phyloP scores from a whole-genome alignment of 768 basidiomycete species.

The Kwoniella dendrophila region DNA sequence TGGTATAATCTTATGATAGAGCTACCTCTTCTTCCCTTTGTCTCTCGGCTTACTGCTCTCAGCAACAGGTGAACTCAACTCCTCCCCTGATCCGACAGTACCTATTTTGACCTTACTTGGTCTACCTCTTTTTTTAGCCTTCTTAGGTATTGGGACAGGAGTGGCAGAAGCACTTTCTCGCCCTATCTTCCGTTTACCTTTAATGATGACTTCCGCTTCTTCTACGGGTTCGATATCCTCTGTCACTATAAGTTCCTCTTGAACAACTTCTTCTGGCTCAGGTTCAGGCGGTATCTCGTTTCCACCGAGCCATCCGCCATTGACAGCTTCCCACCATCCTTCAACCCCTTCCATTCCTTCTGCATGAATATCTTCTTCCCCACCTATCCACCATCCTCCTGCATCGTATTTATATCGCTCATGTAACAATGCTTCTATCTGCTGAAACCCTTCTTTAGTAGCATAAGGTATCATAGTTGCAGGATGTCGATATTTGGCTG shows the following conservation, averaged over 20 bases:
- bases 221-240: too few relatives aligned
- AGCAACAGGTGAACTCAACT: neutral
- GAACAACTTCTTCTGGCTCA: conserved; percentile 9
- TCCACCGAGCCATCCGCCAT: conserved; percentile 45
- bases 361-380: conserved; percentile 46
- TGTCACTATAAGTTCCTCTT: neutral
- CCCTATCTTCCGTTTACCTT: conserved; percentile 12
- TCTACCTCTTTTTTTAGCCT: conserved; percentile 1
- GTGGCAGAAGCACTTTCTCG: neutral
- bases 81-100: neutral
- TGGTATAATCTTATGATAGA: neutral
- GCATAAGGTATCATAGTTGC: conserved; percentile 78
- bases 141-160: too few relatives aligned
- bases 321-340: conserved; percentile 42
- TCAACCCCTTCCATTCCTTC: conserved; percentile 40
- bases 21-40: conserved; percentile 18
- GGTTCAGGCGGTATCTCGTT: conserved; percentile 16
- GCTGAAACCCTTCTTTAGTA: conserved; percentile 66
- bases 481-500: conserved; percentile 79
- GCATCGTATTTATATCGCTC: conserved; percentile 72
- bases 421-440: conserved; percentile 65
- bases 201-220: neutral
- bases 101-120: neutral
- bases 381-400: conserved; percentile 46
- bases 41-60: conserved; percentile 4